Evolutionary conservation across 1,139 yeast species (phyloP).

Genomic region (Geotrichum aggregatum): DNA sequence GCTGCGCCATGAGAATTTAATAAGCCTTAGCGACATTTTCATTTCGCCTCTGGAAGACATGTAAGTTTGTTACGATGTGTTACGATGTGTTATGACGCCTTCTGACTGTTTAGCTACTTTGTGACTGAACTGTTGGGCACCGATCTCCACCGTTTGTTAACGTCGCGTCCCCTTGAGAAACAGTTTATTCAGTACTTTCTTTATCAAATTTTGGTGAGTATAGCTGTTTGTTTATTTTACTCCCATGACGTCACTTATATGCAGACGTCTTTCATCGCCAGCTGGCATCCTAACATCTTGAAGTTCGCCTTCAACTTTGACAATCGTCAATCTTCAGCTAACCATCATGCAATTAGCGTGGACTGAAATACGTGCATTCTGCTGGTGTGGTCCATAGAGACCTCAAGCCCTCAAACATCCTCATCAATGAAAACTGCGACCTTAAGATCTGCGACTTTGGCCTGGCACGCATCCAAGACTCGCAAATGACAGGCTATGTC

Average conservation of each 20-base stretch:
- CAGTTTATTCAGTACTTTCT: constrained; percentile 95
- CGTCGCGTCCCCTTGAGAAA: constrained; percentile 89
- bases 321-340: not conserved
- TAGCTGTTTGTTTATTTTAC: not conserved
- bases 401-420: constrained; percentile 85
- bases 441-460: constrained; percentile 96
- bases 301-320: not conserved
- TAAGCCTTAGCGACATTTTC: constrained; percentile 89
- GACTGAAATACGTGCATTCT: constrained; percentile 90
- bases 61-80: constrained; percentile 18
- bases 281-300: not conserved
- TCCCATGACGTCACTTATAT: not conserved
- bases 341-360: constrained; percentile 43
- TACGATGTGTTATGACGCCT: not conserved
- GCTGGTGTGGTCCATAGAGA: constrained; percentile 97
- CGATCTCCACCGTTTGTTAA: constrained; percentile 83
- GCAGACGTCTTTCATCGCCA: not conserved
- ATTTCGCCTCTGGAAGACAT: constrained; percentile 94
- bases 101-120: constrained; percentile 49
- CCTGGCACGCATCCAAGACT: constrained; percentile 92
- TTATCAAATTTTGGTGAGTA: constrained; percentile 67
- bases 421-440: constrained; percentile 93
- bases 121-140: constrained; percentile 97
- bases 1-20: constrained; percentile 88
- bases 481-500: constrained; percentile 98